Evolutionary conservation across 352 stramenopile genomes (phyloP).

Genomic region (Phytophthora citricola): DNA sequence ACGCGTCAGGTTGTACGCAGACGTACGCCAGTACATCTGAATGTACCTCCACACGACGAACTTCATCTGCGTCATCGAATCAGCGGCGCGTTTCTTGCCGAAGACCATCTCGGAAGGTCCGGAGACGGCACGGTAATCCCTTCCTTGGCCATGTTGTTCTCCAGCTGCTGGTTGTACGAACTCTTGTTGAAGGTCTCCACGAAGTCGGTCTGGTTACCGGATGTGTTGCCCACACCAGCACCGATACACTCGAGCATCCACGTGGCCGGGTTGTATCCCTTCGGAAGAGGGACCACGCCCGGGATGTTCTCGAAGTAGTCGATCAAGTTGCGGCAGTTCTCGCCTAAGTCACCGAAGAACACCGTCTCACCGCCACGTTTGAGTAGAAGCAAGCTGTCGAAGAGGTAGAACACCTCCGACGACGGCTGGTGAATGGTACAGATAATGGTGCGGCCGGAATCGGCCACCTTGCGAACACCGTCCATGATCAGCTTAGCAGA

Average conservation of each 20-base stretch:
- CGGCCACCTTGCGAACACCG: conserved; percentile 18
- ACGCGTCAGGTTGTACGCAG: conserved; percentile 79
- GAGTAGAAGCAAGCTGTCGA: conserved; percentile 82
- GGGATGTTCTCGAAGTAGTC: conserved; percentile 44
- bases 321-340: conserved; percentile 37
- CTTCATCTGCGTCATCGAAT: conserved; percentile 33
- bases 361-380: conserved; percentile 43
- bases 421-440: conserved; percentile 79
- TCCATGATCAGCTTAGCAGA: conserved; percentile 20
- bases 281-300: conserved; percentile 40
- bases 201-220: conserved; percentile 25
- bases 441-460: not conserved
- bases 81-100: conserved; percentile 31
- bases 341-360: conserved; percentile 45
- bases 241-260: conserved; percentile 50
- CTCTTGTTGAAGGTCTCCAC: conserved; percentile 29
- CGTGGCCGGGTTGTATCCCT: conserved; percentile 52
- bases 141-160: conserved; percentile 32
- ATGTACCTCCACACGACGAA: conserved; percentile 33
- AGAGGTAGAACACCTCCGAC: conserved; percentile 83
- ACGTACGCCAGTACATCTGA: conserved; percentile 52
- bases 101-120: conserved; percentile 29
- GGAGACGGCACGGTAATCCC: conserved; percentile 24
- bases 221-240: conserved; percentile 38
- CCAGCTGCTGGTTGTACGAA: conserved; percentile 5